Evolutionary conservation across 108 stramenopile genomes (phyloP), one percentile per base, ranked within the genome.

Genomic region (Aurantiochytrium sp.): DNA sequence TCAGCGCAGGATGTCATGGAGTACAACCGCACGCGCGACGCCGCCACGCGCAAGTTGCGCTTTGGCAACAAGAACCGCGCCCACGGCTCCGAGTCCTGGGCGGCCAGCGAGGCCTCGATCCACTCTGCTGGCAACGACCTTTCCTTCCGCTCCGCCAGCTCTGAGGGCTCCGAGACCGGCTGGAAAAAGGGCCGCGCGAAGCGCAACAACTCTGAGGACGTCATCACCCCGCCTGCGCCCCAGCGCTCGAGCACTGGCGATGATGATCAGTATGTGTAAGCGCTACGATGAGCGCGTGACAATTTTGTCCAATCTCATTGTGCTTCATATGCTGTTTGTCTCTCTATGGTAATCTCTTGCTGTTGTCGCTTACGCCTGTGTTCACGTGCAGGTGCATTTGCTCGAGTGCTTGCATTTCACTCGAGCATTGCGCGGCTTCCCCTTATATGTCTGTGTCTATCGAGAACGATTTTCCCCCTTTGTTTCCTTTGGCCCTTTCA

Each of bases 11-110:
- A 83, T 45, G 76, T 83, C 76, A 83, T 83, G 76, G 76, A 83
- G 51, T 83, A 83, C 76, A 83, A 83, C 76, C 76, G 76, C 51
- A 83, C 76, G 8, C 76, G 76, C n/a, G 76, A 83, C 76, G 76
- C 76, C 19, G 76, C 76, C 19, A 83, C 76, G 14, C 76, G 76
- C 51, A 83, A 83, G 76, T 25, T 83, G 76, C 49, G 76, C 18
- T 53, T 53, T 83, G 76, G 51, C 25, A 10, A 16, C 73, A 53
- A 12, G 16, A 57, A 57, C 55, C 55, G 55, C 55, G 55, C 55
- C 6, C 49, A 83, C 25, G 45, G 51, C 45, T 83, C 76, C 45
- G 76, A 83, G 76, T 83, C 76, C 10, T 53, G 76, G 49, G 76
- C 76, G 6, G 51, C 45, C 28, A 83, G 76, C 76, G 76, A 53